phyloP scores from a whole-genome alignment of 305 asterid species.

The Fraxinus sp. region DNA sequence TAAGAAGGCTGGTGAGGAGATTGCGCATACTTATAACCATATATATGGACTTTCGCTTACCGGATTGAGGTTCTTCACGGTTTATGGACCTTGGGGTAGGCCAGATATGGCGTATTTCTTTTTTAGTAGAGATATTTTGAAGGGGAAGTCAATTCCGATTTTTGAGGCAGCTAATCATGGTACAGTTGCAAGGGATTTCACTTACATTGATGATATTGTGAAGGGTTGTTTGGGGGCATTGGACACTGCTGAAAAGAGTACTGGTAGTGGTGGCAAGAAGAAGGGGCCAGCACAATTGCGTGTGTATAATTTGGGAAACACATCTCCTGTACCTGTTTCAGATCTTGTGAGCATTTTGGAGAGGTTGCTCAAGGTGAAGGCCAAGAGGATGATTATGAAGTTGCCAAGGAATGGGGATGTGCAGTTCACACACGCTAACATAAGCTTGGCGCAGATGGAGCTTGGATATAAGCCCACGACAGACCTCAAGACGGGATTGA shows the following conservation, averaged over 20 bases:
- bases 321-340: slow-evolving; percentile 26
- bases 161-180: slow-evolving; percentile 26
- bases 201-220: slow-evolving; percentile 30
- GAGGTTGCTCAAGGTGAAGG: slow-evolving; percentile 20
- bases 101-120: slow-evolving; percentile 35
- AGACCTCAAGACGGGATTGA: slow-evolving; percentile 26
- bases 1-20: slow-evolving; percentile 11
- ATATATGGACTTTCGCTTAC: slow-evolving; percentile 7
- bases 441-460: slow-evolving; percentile 27
- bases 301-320: slow-evolving; percentile 27
- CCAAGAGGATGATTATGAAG: slow-evolving; percentile 18
- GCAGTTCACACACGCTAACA: slow-evolving; percentile 27
- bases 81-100: slow-evolving; percentile 33
- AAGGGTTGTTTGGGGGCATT: slow-evolving; percentile 29
- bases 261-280: slow-evolving; percentile 33
- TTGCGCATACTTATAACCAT: slow-evolving; percentile 4
- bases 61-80: slow-evolving; percentile 28
- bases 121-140: slow-evolving; percentile 24
- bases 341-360: slow-evolving; percentile 28
- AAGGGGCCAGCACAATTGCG: slow-evolving; percentile 27
- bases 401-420: slow-evolving; percentile 33
- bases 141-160: slow-evolving; percentile 21
- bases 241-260: slow-evolving; percentile 28
- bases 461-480: slow-evolving; percentile 25
- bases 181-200: slow-evolving; percentile 27